These are phyloP conservation scores for Trichoderma virens DNA, from an alignment of 495 filamentous ascomycete genomes.

Conservation along the genomic window DNA sequence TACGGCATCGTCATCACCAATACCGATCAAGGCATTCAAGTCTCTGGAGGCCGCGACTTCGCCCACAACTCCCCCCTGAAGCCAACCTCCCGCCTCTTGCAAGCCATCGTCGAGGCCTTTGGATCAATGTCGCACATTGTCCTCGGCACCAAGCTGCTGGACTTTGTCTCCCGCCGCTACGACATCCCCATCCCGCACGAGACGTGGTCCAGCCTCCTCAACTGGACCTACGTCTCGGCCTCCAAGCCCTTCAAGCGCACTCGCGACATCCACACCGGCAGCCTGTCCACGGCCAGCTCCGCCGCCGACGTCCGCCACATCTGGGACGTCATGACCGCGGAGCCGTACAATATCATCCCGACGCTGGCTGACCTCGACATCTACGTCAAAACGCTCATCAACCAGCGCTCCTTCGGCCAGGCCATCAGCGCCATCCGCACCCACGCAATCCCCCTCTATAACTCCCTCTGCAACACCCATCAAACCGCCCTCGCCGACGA, in stretches of 20 bases:
- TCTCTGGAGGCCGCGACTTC: constrained; percentile 9
- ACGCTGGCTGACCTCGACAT: constrained; percentile 25
- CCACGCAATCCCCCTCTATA: constrained; percentile 19
- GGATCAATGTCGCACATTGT: constrained; percentile 27
- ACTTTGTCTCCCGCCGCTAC: constrained; percentile 21
- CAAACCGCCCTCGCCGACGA: constrained; percentile 27
- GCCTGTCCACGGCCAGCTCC: constrained; percentile 17
- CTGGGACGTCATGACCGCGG: constrained; percentile 27
- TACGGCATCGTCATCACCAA: constrained; percentile 7
- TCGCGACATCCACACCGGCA: constrained; percentile 19
- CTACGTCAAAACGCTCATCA: constrained; percentile 23
- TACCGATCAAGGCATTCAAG: neutral
- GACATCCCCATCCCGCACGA: constrained; percentile 21
- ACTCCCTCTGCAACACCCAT: constrained; percentile 19
- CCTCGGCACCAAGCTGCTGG: constrained; percentile 22
- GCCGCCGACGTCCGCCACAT: constrained; percentile 20
- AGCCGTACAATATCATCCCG: constrained; percentile 22
- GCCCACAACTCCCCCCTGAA: constrained; percentile 13
- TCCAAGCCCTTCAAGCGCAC: constrained; percentile 18
- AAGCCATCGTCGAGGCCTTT: constrained; percentile 28
- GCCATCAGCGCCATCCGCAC: constrained; percentile 20
- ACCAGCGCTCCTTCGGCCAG: constrained; percentile 12
- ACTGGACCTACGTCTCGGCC: constrained; percentile 28
- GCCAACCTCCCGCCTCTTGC: constrained; percentile 24
- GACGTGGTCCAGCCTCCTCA: constrained; percentile 27